Base-by-base conservation (phyloP, 2,329 filamentous ascomycete species). In the Talaromyces piceae region DNA sequence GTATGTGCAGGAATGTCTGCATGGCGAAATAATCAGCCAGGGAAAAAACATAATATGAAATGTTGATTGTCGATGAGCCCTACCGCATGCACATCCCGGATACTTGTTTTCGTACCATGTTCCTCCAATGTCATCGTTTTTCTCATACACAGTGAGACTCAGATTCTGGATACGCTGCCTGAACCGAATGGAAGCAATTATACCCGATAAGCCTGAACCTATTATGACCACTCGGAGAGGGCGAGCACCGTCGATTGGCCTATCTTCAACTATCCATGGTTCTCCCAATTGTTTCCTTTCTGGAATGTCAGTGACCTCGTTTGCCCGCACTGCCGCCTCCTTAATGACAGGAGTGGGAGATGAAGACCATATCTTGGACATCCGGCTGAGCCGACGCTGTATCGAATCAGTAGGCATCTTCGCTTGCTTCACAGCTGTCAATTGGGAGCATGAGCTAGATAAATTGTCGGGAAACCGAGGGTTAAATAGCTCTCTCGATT, bases 121-220 rank as follows among this genome's bases (percentile, higher is more conserved):
- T 2, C 55, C 55, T 22, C 54, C 54, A 28, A 57, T 33, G 33
- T 57, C 55, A 4, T 37, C 39, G 48, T 57, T 57, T 28, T 57
- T 54, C 20, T 57, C 55, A 31, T 48, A 57, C 22, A 56, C 37
- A 9, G 9, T 23, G 8, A 54, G 50, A n/a, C 54, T 48, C 23
- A 56, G 13, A 18, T 55, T 49, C 30, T 30, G 37, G 18, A 52
- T 50, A 22, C 25, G 37, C 12, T 56, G 59, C n/a, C 50, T 48
- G n/a, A 62, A 52, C n/a, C 57, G 51, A 41, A 59, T 56, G 16
- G 54, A 56, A 5, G 56, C 52, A 9, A 59, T 49, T 9, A 61
- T 56, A n/a, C 60, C 58, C 26, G 56, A 57, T 11, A 61, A 22
- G 16, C 59, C 59, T 5, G 56, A 54, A 5, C 58, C 58, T 33